phyloP scores from a whole-genome alignment of 2,329 filamentous ascomycete species.

The Emmonsia crescens region DNA sequence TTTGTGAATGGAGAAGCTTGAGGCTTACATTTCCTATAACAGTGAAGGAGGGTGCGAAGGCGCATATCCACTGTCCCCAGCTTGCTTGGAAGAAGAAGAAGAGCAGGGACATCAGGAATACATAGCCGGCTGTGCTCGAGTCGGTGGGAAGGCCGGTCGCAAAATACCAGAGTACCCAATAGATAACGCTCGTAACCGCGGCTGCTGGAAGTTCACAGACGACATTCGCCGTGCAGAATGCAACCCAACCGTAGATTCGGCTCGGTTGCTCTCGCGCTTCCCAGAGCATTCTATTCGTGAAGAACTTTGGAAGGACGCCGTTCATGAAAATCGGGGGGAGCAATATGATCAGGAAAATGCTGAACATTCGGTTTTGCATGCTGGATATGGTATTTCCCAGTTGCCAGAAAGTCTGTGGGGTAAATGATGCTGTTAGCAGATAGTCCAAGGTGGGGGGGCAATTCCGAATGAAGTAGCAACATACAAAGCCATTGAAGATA shows the following conservation, averaged over 20 bases:
- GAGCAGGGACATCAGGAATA: constrained; percentile 66
- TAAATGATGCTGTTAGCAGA: background rate
- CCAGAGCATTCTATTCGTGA: constrained; percentile 61
- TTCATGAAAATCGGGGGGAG: constrained; percentile 64
- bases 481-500: constrained; percentile 62
- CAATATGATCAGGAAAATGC: constrained; percentile 53
- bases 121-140: constrained; percentile 57
- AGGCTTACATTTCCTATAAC: constrained; percentile 54
- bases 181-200: constrained; percentile 53
- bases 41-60: constrained; percentile 68
- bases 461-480: background rate
- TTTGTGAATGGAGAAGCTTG: background rate
- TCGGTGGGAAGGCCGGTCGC: constrained; percentile 58
- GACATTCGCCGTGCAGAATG: constrained; percentile 63
- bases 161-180: constrained; percentile 69
- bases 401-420: constrained; percentile 54
- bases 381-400: constrained; percentile 54
- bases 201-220: constrained; percentile 62
- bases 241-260: constrained; percentile 66
- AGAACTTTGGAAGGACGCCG: constrained; percentile 66
- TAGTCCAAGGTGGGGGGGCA: background rate
- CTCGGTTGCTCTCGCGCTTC: constrained; percentile 61
- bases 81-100: constrained; percentile 65
- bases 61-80: constrained; percentile 78
- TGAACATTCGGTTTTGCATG: constrained; percentile 71